Percentiles rank a stretch among this genome's conserved stretches.
phyloP scores from a whole-genome alignment of 2,329 filamentous ascomycete genomes.

The Lasiodiplodia theobromae region DNA sequence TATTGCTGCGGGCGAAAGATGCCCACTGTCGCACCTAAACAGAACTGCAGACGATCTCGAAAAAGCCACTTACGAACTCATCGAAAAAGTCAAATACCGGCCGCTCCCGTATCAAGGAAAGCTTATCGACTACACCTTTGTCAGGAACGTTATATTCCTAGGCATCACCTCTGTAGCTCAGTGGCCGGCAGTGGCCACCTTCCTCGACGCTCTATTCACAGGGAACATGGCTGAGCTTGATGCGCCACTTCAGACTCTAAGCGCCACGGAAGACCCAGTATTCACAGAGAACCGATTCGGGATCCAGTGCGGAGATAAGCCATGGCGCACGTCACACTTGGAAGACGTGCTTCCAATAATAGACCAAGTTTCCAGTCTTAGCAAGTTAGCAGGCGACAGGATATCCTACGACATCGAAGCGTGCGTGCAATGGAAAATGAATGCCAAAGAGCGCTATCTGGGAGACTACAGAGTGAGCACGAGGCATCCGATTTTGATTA shows the following conservation, averaged over 20 bases:
- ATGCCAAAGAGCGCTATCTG: slow-evolving; percentile 33
- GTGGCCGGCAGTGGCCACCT: not conserved
- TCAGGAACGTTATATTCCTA: slow-evolving; percentile 6
- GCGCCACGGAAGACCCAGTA: not conserved
- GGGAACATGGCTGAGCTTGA: slow-evolving; percentile 10
- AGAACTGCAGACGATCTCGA: not conserved
- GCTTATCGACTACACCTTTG: slow-evolving; percentile 1
- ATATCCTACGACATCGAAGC: slow-evolving; percentile 36
- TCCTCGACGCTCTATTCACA: slow-evolving; percentile 2
- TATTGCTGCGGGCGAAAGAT: not conserved
- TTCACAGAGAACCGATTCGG: not conserved
- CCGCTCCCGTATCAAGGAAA: slow-evolving; percentile 3
- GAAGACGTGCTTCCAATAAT: not conserved
- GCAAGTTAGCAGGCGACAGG: slow-evolving; percentile 34
- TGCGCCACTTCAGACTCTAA: not conserved
- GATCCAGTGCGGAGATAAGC: slow-evolving; percentile 18
- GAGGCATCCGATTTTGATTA: slow-evolving; percentile 33
- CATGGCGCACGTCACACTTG: not conserved
- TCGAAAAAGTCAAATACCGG: slow-evolving; percentile 8
- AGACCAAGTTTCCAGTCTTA: not conserved
- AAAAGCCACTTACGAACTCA: not conserved
- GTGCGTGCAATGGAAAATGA: slow-evolving; percentile 35
- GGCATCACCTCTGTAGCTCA: not conserved
- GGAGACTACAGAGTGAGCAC: slow-evolving; percentile 33
- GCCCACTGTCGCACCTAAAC: not conserved